phyloP scores from a whole-genome alignment of 805 yeast species.

The Sugiyamaella americana region DNA sequence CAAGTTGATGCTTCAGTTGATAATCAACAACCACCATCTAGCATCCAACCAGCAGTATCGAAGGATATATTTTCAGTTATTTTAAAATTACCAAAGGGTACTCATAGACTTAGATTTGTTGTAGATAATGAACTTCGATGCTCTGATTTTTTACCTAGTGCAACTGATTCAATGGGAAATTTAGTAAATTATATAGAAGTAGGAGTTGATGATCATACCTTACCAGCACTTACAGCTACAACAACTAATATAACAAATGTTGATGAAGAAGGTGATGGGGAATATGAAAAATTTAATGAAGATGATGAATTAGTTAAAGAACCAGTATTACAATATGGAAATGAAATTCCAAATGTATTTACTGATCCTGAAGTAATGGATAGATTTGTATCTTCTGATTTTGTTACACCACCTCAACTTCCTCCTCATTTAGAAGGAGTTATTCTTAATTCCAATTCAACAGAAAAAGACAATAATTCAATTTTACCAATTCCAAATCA shows the following conservation, averaged over 20 bases:
- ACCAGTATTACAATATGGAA: conserved; percentile 47
- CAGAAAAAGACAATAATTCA: conserved; percentile 79
- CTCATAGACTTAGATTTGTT: conserved; percentile 87
- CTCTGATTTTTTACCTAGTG: conserved; percentile 84
- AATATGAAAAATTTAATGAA: conserved; percentile 60
- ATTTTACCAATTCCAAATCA: conserved; percentile 91
- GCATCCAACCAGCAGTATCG: neutral
- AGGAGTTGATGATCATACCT: conserved; percentile 10
- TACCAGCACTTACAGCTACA: conserved; percentile 4
- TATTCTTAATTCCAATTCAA: conserved; percentile 64
- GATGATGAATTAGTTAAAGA: conserved; percentile 43
- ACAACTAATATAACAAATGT: conserved; percentile 10
- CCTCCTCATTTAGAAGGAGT: conserved; percentile 97
- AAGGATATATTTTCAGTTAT: conserved; percentile 24
- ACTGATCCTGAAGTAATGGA: conserved; percentile 41
- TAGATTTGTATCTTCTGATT: conserved; percentile 34
- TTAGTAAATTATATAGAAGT: conserved; percentile 74
- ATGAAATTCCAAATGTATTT: conserved; percentile 39
- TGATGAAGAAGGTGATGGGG: conserved; percentile 16
- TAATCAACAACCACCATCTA: neutral
- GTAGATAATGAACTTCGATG: conserved; percentile 88
- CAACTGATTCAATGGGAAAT: conserved; percentile 94
- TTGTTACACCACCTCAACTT: conserved; percentile 84
- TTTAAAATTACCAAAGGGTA: conserved; percentile 64
- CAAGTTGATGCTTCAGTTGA: conserved; percentile 31